Conservation (phyloP, 2,329 filamentous ascomycete genomes). For the Paramyrothecium sp. region DNA sequence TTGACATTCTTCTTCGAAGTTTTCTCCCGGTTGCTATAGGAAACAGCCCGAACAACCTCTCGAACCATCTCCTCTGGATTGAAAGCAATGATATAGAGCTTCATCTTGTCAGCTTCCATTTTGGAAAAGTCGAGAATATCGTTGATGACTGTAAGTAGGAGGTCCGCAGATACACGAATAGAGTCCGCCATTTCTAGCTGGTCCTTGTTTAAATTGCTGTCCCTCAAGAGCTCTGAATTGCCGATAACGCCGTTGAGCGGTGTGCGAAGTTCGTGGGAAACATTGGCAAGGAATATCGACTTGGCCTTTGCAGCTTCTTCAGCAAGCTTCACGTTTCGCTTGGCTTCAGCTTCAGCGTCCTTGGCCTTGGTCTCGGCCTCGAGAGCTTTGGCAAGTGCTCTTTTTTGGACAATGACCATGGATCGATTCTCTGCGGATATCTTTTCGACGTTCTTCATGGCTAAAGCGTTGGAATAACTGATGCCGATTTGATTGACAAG, state of each 20-base stretch:
- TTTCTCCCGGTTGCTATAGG: constrained; percentile 65
- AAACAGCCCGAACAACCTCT: constrained; percentile 64
- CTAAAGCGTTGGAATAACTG: constrained; percentile 66
- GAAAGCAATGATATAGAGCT: constrained; percentile 71
- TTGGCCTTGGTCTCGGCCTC: constrained; percentile 76
- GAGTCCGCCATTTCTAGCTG: constrained; percentile 86
- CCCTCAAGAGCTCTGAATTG: constrained; percentile 79
- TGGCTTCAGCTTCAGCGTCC: constrained; percentile 71
- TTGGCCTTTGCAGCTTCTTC: constrained; percentile 83
- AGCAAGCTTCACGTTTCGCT: constrained; percentile 76
- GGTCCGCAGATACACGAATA: constrained; percentile 81
- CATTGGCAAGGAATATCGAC: constrained; percentile 76
- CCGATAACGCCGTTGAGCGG: constrained; percentile 87
- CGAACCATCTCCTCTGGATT: constrained; percentile 66
- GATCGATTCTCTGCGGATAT: constrained; percentile 75
- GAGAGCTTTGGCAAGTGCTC: constrained; percentile 68
- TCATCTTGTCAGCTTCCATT: constrained; percentile 85
- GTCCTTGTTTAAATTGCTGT: constrained; percentile 71
- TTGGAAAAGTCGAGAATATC: constrained; percentile 96
- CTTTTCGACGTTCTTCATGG: constrained; percentile 71
- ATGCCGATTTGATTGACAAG: constrained; percentile 78
- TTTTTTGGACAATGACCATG: constrained; percentile 76
- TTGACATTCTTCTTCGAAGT: constrained; percentile 61
- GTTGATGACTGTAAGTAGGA: constrained; percentile 89
- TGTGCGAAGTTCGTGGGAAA: constrained; percentile 78